phyloP scores from a whole-genome alignment of 192 early-diverging fungal species.

The Chytriomyces confervae region DNA sequence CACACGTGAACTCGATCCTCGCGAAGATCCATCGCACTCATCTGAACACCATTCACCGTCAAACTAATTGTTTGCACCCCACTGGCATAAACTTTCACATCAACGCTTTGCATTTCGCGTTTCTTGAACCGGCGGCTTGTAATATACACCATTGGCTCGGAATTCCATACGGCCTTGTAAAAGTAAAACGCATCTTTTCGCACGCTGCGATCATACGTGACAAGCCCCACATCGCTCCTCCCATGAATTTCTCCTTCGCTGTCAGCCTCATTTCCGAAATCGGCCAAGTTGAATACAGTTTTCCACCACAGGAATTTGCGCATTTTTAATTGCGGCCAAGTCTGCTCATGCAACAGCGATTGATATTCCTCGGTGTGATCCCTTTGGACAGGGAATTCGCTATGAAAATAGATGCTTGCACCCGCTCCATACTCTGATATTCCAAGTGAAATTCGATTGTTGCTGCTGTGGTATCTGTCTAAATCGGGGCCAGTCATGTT shows the following conservation, averaged over 20 bases:
- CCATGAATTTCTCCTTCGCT: conserved; percentile 7
- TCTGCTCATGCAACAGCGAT: conserved; percentile 1
- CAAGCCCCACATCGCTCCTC: conserved; percentile 18
- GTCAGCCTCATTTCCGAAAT: neutral
- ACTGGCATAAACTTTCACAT: conserved; percentile 27
- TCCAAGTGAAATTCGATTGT: neutral
- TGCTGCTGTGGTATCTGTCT: conserved; percentile 1
- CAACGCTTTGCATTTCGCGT: conserved; percentile 8
- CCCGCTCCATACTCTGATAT: conserved; percentile 31
- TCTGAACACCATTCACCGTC: conserved; percentile 14
- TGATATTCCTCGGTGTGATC: conserved; percentile 35
- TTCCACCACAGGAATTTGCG: conserved; percentile 29
- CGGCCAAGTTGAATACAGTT: conserved; percentile 24
- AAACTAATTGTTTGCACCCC: conserved; percentile 1
- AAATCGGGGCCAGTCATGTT: neutral
- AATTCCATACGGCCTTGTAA: conserved; percentile 21
- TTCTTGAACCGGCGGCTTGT: neutral
- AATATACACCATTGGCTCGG: conserved; percentile 5
- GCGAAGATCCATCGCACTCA: neutral
- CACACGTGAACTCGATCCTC: neutral
- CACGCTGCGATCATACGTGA: conserved; percentile 16
- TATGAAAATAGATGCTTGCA: conserved; percentile 23
- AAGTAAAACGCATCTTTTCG: conserved; percentile 29
- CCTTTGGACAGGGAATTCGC: conserved; percentile 4
- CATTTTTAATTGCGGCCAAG: conserved; percentile 15